Evolutionary conservation across 768 basidiomycete species (phyloP).

Genomic region (Mycena indigotica): DNA sequence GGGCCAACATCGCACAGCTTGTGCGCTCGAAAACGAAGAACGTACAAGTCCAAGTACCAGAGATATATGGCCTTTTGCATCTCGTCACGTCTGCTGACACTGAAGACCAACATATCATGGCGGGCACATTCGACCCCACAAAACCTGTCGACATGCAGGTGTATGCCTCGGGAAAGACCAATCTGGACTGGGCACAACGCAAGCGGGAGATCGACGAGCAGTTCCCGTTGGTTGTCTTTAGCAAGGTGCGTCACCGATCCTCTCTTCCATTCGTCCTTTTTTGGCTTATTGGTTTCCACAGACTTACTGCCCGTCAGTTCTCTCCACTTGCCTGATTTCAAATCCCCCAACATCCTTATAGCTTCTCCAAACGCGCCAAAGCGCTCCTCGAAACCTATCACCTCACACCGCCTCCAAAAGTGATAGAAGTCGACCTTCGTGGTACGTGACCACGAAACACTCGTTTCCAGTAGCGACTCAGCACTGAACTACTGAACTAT

Average conservation of each 20-base stretch:
- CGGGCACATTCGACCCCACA: conserved; percentile 46
- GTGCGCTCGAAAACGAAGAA: conserved; percentile 32
- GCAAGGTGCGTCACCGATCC: conserved; percentile 80
- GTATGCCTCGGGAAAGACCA: conserved; percentile 53
- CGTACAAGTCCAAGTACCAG: conserved; percentile 41
- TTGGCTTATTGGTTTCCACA: conserved; percentile 23
- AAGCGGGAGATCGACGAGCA: conserved; percentile 44
- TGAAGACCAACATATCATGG: conserved; percentile 43
- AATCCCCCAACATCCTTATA: conserved; percentile 27
- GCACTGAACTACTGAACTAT: too few species aligned
- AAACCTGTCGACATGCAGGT: conserved; percentile 51
- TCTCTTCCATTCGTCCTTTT: conserved; percentile 2
- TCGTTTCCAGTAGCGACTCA: not conserved
- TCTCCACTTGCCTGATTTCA: not conserved
- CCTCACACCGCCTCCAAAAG: conserved; percentile 62
- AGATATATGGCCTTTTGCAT: conserved; percentile 73
- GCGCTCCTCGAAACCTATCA: conserved; percentile 61
- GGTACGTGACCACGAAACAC: conserved; percentile 37
- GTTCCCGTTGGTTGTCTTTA: conserved; percentile 76
- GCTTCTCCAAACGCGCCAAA: conserved; percentile 64
- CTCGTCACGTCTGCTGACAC: conserved; percentile 53
- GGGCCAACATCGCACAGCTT: conserved; percentile 43
- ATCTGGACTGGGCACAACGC: conserved; percentile 48
- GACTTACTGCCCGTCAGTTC: conserved; percentile 76
- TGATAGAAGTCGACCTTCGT: conserved; percentile 78